Evolutionary conservation across 106 monocot species (phyloP), one percentile per base, ranked within the genome.

Genomic region (Dactylorhiza incarnata): DNA sequence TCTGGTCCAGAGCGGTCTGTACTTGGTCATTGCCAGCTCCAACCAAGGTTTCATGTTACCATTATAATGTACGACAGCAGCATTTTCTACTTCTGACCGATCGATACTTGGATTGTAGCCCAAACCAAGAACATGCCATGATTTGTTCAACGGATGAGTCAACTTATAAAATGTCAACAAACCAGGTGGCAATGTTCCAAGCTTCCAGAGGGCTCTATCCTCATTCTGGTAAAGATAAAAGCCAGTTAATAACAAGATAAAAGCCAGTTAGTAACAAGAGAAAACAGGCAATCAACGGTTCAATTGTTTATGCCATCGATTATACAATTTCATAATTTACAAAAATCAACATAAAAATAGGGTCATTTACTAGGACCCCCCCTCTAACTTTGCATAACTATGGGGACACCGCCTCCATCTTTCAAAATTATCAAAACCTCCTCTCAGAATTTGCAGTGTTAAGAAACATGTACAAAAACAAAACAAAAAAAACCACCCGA

Each of bases 41-140:
- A 90, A 74, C 90, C 90, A 90, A 49, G 90, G 90, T 45, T 90
- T 90, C 90, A 90, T 90, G 58, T 90, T 90, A 6, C 90, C 90
- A 73, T 90, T 90, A 37, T 87, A 90, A 63, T 90, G 87, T 43
- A 90, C 51, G 9, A 90, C 90, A 26, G 90, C 90, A 65, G 90
- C 87, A 22, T 87, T 87, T 12, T 85, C 84, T n/a, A 90, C 83
- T 73, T 87, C 86, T 5, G 85, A 82, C 14, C 80, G 82, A 75
- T 85, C 90, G 26, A 90, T 87, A 77, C 85, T 90, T 6, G 87
- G 90, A 51, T 90, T 90, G 62, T 90, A 90, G 5, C 90, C 90
- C 72, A 90, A 81, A 3, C 90, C 90, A 44, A 90, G 76, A 47
- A 90, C 90, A 52, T 90, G 90, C 90, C 90, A 90, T 16, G 90